A percentile compares a stretch with the other conserved stretches of the same genome.
Evolutionary conservation across 2,329 filamentous ascomycete genomes (phyloP).

Genomic region (Diaporthe ampelina): DNA sequence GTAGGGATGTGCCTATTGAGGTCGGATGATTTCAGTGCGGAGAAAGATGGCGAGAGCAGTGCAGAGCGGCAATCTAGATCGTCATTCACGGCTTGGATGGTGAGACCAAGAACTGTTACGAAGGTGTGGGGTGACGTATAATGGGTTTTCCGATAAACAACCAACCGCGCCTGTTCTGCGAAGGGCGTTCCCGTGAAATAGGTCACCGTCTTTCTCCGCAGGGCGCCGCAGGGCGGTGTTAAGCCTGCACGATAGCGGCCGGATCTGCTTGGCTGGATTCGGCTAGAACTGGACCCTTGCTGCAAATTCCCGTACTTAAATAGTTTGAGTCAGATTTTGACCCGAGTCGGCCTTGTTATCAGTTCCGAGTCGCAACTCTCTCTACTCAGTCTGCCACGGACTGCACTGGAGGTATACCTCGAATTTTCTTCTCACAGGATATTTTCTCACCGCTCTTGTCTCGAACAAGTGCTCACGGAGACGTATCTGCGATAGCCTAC

Average conservation of each 20-base stretch:
- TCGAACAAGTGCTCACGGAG: neutral
- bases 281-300: slow-evolving; percentile 24
- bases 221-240: neutral
- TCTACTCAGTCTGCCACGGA: neutral
- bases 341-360: slow-evolving; percentile 1
- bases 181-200: neutral
- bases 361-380: neutral
- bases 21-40: slow-evolving; percentile 6
- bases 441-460: neutral
- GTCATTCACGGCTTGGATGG: neutral
- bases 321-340: slow-evolving; percentile 30
- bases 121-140: neutral
- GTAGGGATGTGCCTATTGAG: slow-evolving; percentile 7
- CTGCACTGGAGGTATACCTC: neutral
- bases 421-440: neutral
- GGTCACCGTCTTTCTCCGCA: neutral
- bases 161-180: neutral
- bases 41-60: slow-evolving; percentile 21
- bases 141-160: neutral
- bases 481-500: neutral
- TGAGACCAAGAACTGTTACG: neutral
- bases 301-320: slow-evolving; percentile 1
- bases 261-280: slow-evolving; percentile 1
- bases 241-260: slow-evolving; percentile 27
- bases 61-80: neutral